Percentiles rank a stretch among this genome's conserved stretches.
phyloP scores from a whole-genome alignment of 495 filamentous ascomycete genomes.

The Entonaema liquescens region DNA sequence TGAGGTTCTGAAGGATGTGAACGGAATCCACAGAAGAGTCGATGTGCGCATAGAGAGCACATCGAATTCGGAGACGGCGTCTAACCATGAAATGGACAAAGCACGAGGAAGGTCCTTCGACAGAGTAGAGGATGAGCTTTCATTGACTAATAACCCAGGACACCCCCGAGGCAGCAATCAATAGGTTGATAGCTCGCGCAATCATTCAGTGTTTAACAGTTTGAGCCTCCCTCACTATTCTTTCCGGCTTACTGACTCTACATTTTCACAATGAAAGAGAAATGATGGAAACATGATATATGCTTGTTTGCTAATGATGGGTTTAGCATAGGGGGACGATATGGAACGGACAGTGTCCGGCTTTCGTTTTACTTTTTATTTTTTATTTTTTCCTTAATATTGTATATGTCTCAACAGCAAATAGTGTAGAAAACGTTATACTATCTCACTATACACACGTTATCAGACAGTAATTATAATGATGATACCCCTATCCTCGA shows the following conservation, averaged over 20 bases:
- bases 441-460: neutral
- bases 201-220: too few relatives aligned
- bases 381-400: neutral
- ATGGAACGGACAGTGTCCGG: neutral
- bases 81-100: neutral
- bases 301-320: neutral
- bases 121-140: conserved; percentile 16
- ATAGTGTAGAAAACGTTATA: neutral
- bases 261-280: neutral
- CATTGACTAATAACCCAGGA: conserved; percentile 13
- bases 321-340: neutral
- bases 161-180: conserved; percentile 1
- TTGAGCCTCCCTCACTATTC: neutral
- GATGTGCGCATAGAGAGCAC: conserved; percentile 24
- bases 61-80: conserved; percentile 15
- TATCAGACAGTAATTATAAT: neutral
- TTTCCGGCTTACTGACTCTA: neutral
- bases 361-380: neutral
- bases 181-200: neutral
- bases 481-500: neutral
- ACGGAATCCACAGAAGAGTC: conserved; percentile 17
- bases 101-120: conserved; percentile 11
- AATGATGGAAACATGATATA: neutral
- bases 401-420: neutral
- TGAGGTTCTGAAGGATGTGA: conserved; percentile 2